phyloP scores from a whole-genome alignment of 805 yeast species.

The Myxozyma vanderwaltii region DNA sequence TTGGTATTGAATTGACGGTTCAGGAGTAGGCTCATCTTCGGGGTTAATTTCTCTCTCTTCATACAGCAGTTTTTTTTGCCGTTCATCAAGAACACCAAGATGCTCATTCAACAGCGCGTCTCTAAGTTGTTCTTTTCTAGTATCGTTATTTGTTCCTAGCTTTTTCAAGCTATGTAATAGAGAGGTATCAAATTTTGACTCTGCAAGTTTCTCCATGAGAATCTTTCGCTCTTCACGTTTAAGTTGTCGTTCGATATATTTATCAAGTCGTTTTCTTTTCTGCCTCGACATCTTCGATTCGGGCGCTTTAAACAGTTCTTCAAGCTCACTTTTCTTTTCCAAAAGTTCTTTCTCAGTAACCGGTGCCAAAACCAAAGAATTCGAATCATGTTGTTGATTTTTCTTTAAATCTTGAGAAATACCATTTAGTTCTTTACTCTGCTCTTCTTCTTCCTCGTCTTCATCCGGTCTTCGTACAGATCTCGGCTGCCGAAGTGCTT shows the following conservation, averaged over 20 bases:
- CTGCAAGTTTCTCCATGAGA: constrained; percentile 67
- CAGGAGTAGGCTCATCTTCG: constrained; percentile 53
- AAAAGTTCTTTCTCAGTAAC: constrained; percentile 63
- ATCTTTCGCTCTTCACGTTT: constrained; percentile 84
- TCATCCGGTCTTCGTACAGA: constrained; percentile 51
- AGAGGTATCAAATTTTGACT: constrained; percentile 69
- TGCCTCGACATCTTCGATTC: constrained; percentile 70
- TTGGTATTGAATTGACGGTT: not conserved
- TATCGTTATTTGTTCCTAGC: constrained; percentile 72
- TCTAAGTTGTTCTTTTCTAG: constrained; percentile 67
- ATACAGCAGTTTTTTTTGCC: constrained; percentile 62
- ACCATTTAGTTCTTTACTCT: not conserved
- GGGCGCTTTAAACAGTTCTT: constrained; percentile 59
- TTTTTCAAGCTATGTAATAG: constrained; percentile 70
- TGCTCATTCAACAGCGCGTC: constrained; percentile 74
- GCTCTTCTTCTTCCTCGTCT: constrained; percentile 34
- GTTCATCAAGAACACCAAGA: constrained; percentile 68
- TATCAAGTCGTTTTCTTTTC: constrained; percentile 78
- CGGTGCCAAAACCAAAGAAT: constrained; percentile 64
- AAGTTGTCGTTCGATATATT: constrained; percentile 87
- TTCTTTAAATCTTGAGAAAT: not conserved
- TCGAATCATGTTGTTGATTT: constrained; percentile 53
- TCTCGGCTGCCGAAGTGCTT: constrained; percentile 68
- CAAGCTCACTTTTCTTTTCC: constrained; percentile 66
- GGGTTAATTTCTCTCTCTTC: constrained; percentile 60